Evolutionary conservation across 352 stramenopile genomes (phyloP), one percentile per base, ranked within the genome.

Genomic region (Pythium rishiriense): DNA sequence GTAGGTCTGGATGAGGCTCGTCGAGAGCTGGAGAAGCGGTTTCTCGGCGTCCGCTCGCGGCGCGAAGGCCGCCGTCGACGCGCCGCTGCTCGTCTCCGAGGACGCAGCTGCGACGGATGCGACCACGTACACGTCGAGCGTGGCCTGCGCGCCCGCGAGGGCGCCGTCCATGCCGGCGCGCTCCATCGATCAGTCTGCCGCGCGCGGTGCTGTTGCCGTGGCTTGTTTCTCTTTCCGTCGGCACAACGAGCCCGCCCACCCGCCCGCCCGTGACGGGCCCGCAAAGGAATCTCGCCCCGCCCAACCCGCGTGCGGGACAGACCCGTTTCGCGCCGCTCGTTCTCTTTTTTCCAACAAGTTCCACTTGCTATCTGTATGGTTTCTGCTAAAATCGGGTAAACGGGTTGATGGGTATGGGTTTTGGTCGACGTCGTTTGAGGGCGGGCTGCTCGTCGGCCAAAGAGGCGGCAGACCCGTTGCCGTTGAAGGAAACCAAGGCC

Each of bases 1-100:
- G 76, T 99, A 98, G 17, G 97, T 99, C 68, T 97, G 81, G 75
- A 99, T 97, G 42, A 99, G 85, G 22, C 86, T 74, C 9, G 95
- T 67, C 31, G 91, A 97, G 60, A 99, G 87, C 81, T 98, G 76
- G 43, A 78, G 42, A 49, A 84, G 62, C 28, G 81, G 83, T 53
- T 70, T 72, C 43, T 80, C 62, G 22, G 70, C 69, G 29, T 74
- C 64, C 42, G 58, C 25, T 33, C 80, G 80, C 63, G 49, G 64
- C 59, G 64, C 28, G 17, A 55, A 25, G 19, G 24, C 22, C 45
- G 33, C 47, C 50, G 41, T 42, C 28, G n/a, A n/a, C n/a, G 35
- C 54, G 19, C 42, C 45, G 43, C 41, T 61, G 45, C 45, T 72
- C 45, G 54, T 69, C 54, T 74, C 61, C 66, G 75, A 33, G 26